These are phyloP conservation scores for Cornus florida DNA, from an alignment of 148 eudicot genomes.

Conservation along the genomic window DNA sequence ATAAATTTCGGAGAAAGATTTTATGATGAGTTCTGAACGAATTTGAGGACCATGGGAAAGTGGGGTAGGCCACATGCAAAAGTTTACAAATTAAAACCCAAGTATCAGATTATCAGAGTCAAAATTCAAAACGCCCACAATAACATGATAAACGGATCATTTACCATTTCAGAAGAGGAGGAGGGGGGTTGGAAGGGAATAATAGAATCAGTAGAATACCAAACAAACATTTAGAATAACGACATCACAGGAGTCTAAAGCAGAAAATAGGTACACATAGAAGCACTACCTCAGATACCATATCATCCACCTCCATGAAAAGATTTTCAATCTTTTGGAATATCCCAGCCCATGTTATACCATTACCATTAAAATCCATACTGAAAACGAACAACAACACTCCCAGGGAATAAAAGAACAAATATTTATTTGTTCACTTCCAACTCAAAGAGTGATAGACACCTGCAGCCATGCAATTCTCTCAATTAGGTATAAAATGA, in stretches of 20 bases:
- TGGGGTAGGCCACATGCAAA: background rate
- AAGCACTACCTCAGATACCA: conserved; percentile 8
- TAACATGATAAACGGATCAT: background rate
- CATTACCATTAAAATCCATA: too few species aligned
- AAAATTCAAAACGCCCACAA: background rate
- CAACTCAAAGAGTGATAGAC: background rate
- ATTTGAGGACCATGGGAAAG: too few species aligned
- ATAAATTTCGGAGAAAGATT: too few species aligned
- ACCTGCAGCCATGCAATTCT: conserved; percentile 9
- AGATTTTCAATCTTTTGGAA: conserved; percentile 8
- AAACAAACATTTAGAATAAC: background rate
- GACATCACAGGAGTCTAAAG: background rate
- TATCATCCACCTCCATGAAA: background rate
- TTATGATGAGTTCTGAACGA: too few species aligned
- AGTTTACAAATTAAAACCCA: background rate
- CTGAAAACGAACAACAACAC: background rate
- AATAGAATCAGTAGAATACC: background rate
- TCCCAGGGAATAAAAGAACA: background rate
- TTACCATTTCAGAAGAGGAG: background rate
- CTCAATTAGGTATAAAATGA: background rate
- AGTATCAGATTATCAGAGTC: background rate
- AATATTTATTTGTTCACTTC: background rate
- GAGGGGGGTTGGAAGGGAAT: too few species aligned
- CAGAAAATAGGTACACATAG: background rate
- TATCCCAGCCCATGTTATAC: conserved; percentile 5